A percentile compares a stretch with the other conserved stretches of the same genome.
Evolutionary conservation across 179 eudicot species (phyloP).

Genomic region (Silene noctiflora): DNA sequence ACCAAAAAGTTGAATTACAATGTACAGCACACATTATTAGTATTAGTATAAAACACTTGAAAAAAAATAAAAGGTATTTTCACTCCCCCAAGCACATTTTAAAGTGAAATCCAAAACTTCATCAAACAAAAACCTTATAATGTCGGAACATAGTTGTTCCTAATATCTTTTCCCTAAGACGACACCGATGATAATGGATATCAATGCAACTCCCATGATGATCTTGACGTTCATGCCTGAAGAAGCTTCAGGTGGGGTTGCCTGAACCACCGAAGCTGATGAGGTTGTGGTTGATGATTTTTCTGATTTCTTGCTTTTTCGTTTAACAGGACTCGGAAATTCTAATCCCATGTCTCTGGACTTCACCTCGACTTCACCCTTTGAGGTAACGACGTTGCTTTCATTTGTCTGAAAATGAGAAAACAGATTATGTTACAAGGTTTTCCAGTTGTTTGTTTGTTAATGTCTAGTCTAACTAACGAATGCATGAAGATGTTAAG

Average conservation of each 20-base stretch:
- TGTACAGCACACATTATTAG: conserved; percentile 3
- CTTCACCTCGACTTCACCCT: conserved; percentile 47
- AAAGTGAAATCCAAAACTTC: conserved; percentile 6
- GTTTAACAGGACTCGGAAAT: conserved; percentile 50
- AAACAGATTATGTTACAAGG: neutral
- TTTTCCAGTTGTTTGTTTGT: neutral
- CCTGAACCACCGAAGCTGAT: conserved; percentile 33
- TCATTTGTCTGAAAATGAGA: conserved; percentile 15
- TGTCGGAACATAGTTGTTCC: neutral
- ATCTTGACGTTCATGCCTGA: conserved; percentile 46
- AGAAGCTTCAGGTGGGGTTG: conserved; percentile 43
- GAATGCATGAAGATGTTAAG: neutral
- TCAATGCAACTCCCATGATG: conserved; percentile 65
- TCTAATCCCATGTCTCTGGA: conserved; percentile 58
- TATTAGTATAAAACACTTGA: conserved; percentile 17
- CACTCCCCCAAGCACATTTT: conserved; percentile 9
- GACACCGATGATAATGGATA: conserved; percentile 71
- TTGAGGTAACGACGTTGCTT: conserved; percentile 26
- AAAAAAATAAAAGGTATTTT: neutral
- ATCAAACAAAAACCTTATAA: neutral
- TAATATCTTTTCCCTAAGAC: conserved; percentile 78
- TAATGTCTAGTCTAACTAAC: neutral
- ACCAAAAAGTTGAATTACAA: neutral
- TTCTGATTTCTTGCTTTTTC: conserved; percentile 69
- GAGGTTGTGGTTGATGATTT: conserved; percentile 37